phyloP scores from a whole-genome alignment of 2,329 filamentous ascomycete genomes.

The Ascochyta lentis region DNA sequence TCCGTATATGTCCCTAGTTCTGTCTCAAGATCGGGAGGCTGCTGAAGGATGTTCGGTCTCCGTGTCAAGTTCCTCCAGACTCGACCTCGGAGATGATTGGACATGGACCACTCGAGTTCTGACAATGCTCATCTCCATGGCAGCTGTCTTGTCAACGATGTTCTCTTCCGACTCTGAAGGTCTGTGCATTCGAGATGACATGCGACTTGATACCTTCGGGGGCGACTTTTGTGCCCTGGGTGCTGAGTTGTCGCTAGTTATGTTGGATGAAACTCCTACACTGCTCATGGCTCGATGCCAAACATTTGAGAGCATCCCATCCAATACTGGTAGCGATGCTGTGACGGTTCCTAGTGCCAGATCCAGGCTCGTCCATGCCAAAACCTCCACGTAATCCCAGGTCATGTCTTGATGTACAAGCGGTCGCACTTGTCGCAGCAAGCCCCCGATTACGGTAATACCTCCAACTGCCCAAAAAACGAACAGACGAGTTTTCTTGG shows the following conservation, averaged over 20 bases:
- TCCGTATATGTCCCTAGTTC: too few species aligned
- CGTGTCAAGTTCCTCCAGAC: background rate
- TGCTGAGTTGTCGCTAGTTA: background rate
- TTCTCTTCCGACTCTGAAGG: constrained; percentile 1
- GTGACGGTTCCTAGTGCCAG: background rate
- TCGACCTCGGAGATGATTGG: background rate
- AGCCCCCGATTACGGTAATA: too few species aligned
- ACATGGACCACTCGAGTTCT: background rate
- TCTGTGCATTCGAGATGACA: background rate
- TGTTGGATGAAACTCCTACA: background rate
- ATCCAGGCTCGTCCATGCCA: background rate
- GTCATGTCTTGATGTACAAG: too few species aligned
- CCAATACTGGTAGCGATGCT: background rate
- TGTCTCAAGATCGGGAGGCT: too few species aligned
- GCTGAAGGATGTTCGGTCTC: background rate
- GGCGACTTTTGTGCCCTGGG: too few species aligned
- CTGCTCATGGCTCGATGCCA: background rate
- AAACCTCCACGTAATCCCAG: background rate
- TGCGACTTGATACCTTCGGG: background rate
- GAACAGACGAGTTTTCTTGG: too few species aligned
- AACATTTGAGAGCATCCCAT: background rate
- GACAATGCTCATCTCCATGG: background rate
- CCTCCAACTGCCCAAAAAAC: too few species aligned
- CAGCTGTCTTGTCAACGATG: background rate
- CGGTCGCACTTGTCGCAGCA: too few species aligned